Conservation (phyloP, 2,329 filamentous ascomycete genomes). For the Didymella sp. region DNA sequence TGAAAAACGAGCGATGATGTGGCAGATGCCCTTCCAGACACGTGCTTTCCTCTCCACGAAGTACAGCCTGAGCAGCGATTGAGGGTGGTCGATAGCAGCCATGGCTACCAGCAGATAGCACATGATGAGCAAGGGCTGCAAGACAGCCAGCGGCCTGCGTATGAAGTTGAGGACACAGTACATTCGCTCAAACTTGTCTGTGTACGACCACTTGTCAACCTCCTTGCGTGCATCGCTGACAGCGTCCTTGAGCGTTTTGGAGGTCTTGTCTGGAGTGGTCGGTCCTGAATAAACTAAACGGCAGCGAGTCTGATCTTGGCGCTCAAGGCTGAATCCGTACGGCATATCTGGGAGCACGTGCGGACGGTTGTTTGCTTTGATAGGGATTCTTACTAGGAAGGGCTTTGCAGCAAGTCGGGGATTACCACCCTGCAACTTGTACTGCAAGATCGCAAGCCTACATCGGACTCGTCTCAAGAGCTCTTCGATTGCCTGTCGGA, state of each 20-base stretch:
- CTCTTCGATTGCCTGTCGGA: neutral
- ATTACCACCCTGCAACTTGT: neutral
- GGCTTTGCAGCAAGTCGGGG: neutral
- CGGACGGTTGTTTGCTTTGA: neutral
- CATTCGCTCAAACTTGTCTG: neutral
- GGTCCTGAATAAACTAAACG: conserved; percentile 12
- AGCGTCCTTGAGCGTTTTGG: neutral
- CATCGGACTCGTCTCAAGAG: neutral
- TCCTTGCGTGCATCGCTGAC: neutral
- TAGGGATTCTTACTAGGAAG: neutral
- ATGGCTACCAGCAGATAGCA: neutral
- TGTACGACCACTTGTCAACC: neutral
- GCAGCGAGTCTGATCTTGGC: conserved; percentile 14
- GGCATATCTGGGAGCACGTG: conserved; percentile 7
- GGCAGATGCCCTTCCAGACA: neutral
- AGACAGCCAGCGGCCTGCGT: neutral
- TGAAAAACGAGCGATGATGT: neutral
- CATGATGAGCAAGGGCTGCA: neutral
- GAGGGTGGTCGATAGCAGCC: neutral
- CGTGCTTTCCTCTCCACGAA: neutral
- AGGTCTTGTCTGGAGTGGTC: neutral
- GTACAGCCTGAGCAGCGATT: neutral
- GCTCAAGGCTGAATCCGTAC: conserved; percentile 22
- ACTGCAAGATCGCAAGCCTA: neutral
- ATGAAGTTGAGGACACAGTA: neutral